These are phyloP conservation scores for Bacterosira constricta DNA, from an alignment of 108 stramenopile species.

Conservation along the genomic window DNA sequence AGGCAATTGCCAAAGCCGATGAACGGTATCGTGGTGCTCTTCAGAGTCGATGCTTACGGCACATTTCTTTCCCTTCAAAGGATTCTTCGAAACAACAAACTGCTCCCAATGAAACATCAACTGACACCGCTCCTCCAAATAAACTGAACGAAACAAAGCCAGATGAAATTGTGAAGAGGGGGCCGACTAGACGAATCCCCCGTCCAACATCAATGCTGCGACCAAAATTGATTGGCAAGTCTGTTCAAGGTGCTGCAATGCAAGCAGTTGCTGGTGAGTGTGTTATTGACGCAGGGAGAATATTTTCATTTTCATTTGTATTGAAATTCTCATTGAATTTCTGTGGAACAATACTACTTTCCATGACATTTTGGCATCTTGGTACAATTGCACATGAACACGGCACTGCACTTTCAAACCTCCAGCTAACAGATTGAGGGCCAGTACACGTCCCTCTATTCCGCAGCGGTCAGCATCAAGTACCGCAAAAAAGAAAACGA, in stretches of 20 bases:
- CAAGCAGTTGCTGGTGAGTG: constrained; percentile 80
- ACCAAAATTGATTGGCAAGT: constrained; percentile 79
- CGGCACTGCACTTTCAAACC: no score
- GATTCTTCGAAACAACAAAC: not conserved
- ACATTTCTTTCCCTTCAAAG: constrained; percentile 15
- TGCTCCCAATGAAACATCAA: constrained; percentile 2
- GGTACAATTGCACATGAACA: no score
- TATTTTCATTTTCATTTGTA: constrained; percentile 28
- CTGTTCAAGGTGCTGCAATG: constrained; percentile 78
- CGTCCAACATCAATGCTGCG: constrained; percentile 67
- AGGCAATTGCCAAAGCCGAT: constrained; percentile 16
- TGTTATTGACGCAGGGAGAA: constrained; percentile 56
- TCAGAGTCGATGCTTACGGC: constrained; percentile 20
- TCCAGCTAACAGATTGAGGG: constrained; percentile 26
- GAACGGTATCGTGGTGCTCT: constrained; percentile 5
- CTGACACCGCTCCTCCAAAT: constrained; percentile 1
- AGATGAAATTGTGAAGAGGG: constrained; percentile 13
- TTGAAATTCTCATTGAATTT: no score
- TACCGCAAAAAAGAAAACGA: not conserved
- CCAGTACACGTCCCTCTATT: constrained; percentile 19
- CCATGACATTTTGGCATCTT: no score
- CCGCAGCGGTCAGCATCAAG: constrained; percentile 7
- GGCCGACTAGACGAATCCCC: constrained; percentile 40
- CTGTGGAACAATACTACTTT: no score
- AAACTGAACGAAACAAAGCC: not conserved